A percentile compares a stretch with the other conserved stretches of the same genome.
These are phyloP conservation scores for Mycena albidolilacea DNA, from an alignment of 768 basidiomycete species.

Conservation along the genomic window DNA sequence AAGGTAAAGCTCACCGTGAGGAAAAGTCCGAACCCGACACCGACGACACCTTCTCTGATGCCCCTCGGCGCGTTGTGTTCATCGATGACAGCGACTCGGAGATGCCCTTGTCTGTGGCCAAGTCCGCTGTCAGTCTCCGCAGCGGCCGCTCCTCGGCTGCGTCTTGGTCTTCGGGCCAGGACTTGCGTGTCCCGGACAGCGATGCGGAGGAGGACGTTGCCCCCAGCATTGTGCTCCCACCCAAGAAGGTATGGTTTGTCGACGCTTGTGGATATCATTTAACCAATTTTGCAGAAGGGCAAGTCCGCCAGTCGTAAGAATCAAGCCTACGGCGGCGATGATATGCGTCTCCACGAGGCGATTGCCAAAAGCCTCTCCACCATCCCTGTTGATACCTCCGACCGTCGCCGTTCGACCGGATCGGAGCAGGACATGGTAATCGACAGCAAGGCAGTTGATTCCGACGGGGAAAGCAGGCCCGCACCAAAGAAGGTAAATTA, in stretches of 20 bases:
- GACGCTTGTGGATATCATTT: neutral
- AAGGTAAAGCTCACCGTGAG: neutral
- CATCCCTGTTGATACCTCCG: neutral
- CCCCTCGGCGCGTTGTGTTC: neutral
- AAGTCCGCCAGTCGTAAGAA: neutral
- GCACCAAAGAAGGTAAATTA: conserved; percentile 4
- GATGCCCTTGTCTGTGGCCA: neutral
- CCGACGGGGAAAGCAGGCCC: neutral
- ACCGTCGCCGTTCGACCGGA: neutral
- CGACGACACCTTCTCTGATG: conserved; percentile 5
- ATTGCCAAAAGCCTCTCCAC: neutral
- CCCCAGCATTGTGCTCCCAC: neutral
- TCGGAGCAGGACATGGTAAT: neutral
- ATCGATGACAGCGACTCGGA: neutral
- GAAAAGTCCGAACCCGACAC: conserved; percentile 5
- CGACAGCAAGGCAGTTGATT: neutral
- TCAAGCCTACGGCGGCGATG: neutral
- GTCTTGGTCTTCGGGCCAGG: conserved; percentile 1
- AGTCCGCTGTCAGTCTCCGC: neutral
- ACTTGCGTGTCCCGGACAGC: neutral
- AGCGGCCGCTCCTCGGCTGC: neutral
- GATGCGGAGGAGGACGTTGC: neutral
- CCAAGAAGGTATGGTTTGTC: neutral
- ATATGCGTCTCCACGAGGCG: neutral
- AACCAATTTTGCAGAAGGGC: neutral